Conservation (phyloP, 2,329 filamentous ascomycete genomes). For the Sporothrix inflata region DNA sequence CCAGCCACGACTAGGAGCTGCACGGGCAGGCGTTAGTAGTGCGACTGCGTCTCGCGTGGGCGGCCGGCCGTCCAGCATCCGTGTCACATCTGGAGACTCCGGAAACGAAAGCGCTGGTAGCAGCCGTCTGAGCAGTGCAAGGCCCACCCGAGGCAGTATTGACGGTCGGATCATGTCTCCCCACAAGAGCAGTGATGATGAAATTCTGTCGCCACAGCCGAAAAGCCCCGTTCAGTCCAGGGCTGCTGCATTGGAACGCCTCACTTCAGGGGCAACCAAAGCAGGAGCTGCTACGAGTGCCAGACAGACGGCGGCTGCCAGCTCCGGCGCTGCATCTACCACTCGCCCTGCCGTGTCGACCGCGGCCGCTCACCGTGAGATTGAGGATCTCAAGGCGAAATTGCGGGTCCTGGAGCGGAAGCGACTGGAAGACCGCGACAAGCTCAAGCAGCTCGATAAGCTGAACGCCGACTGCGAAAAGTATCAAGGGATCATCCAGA, state of each 20-base stretch:
- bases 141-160: slow-evolving; percentile 43
- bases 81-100: slow-evolving; percentile 54
- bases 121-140: slow-evolving; percentile 37
- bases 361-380: slow-evolving; percentile 63
- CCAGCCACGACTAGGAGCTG: background rate
- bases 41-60: slow-evolving; percentile 38
- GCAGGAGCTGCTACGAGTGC: background rate
- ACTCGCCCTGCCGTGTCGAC: slow-evolving; percentile 38
- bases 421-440: slow-evolving; percentile 80
- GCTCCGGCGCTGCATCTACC: slow-evolving; percentile 33
- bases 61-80: slow-evolving; percentile 46
- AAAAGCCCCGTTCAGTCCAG: slow-evolving; percentile 56
- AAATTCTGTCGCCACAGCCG: slow-evolving; percentile 54
- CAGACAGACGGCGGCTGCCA: slow-evolving; percentile 30
- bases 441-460: slow-evolving; percentile 76
- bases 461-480: slow-evolving; percentile 76
- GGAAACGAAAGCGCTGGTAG: slow-evolving; percentile 43
- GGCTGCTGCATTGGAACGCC: slow-evolving; percentile 56
- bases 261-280: slow-evolving; percentile 45
- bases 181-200: slow-evolving; percentile 53
- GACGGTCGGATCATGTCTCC: slow-evolving; percentile 44
- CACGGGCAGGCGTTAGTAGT: slow-evolving; percentile 36
- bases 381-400: slow-evolving; percentile 88
- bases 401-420: slow-evolving; percentile 87
- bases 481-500: slow-evolving; percentile 84